These are phyloP conservation scores for Acephala macrosclerotiorum DNA, from an alignment of 2,329 filamentous ascomycete genomes.

Conservation along the genomic window DNA sequence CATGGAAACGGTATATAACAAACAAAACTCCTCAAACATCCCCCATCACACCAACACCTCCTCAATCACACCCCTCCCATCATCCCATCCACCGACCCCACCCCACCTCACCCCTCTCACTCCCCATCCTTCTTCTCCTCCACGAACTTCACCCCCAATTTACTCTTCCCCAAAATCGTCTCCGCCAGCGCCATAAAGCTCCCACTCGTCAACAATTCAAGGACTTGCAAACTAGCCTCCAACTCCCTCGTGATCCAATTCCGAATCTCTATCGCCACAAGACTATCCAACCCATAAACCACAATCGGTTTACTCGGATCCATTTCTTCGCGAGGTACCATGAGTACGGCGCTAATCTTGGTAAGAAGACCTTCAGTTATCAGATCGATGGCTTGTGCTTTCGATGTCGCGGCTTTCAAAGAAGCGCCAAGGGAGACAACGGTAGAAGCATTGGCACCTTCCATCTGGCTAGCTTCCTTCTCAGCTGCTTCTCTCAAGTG, in stretches of 20 bases:
- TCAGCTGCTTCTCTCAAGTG: slow-evolving; percentile 21
- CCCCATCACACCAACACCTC: too few species aligned
- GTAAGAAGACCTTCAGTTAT: slow-evolving; percentile 50
- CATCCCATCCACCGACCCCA: background rate
- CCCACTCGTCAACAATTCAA: slow-evolving; percentile 34
- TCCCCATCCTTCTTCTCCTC: slow-evolving; percentile 19
- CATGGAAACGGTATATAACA: too few species aligned
- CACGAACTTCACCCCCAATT: slow-evolving; percentile 19
- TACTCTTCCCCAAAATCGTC: slow-evolving; percentile 40
- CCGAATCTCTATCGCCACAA: slow-evolving; percentile 42
- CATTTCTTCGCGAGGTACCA: slow-evolving; percentile 55
- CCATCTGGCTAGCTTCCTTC: slow-evolving; percentile 2
- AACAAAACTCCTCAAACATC: too few species aligned
- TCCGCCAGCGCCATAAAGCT: slow-evolving; percentile 40
- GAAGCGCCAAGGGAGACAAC: slow-evolving; percentile 25
- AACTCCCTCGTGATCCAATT: slow-evolving; percentile 48
- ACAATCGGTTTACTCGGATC: slow-evolving; percentile 47
- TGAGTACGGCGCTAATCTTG: slow-evolving; percentile 56
- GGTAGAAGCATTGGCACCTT: slow-evolving; percentile 8
- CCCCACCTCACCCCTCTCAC: background rate
- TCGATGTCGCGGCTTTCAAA: slow-evolving; percentile 26
- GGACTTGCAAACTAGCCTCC: slow-evolving; percentile 38
- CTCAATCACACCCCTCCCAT: too few species aligned
- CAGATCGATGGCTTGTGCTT: slow-evolving; percentile 34
- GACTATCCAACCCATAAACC: slow-evolving; percentile 43